Base-by-base conservation (phyloP, 2,329 filamentous ascomycete species). In the Plectosphaerella sp. region DNA sequence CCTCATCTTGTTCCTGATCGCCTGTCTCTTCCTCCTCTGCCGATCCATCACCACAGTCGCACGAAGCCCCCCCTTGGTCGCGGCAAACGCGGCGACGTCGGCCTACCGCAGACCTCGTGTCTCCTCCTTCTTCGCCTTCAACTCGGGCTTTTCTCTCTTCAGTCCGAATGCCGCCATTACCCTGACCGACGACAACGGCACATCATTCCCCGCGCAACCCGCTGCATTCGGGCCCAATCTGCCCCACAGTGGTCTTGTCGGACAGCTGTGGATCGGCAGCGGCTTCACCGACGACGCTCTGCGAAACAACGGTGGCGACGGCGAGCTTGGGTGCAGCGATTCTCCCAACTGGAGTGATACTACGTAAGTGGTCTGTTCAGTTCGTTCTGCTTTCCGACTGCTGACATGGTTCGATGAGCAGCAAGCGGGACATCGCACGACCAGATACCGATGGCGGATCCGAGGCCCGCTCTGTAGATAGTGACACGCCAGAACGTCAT, bases 151-250 rank as follows among this genome's bases (percentile, higher is more conserved):
- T 58, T 91, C 90, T 18, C 83, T 99, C 20, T 99, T 99, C 67
- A 92, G 93, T 5, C 92, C 92, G 4, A 96, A 94, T 58, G 94
- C 94, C 47, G 89, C 95, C 62, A 97, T 99, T 67, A 96, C 90
- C 68, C 80, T 99, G 56, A 96, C 92, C 64, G 91, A 97, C 70
- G 94, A 99, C 71, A 99, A 99, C 70, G 96, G 91, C 60, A 99
- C 94, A 12, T 96, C 95, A 61, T 99, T 99, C 72, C 79, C 96
- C 51, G 92, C 94, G 43, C 82, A 94, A 47, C 94, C 94, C 54
- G 94, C 94, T 50, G 92, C 91, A 39, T 99, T 97, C 72, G 94
- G 94, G 1, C 91, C 94, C 5, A 73, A 82, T 39, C 74, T 99
- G 39, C 89, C 89, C 1, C 69, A 76, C 12, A 83, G 81, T 53